Conservation (phyloP, 768 basidiomycete species). For the Mycena rebaudengoi region DNA sequence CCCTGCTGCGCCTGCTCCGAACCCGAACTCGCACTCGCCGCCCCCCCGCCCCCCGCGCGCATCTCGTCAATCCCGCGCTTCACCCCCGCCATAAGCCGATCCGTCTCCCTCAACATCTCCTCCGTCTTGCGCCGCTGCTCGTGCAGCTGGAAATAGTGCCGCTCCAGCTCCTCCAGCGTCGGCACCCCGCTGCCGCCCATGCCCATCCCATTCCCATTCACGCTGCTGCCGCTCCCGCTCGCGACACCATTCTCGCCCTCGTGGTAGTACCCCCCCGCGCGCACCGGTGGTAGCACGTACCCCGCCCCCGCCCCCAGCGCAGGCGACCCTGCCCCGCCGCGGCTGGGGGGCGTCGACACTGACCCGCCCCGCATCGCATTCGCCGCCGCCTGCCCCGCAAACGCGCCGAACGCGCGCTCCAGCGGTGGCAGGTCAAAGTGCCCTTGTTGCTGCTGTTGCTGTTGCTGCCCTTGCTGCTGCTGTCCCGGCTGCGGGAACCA, state of each 20-base stretch:
- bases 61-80: slow-evolving; percentile 83
- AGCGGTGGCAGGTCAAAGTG: slow-evolving; percentile 40
- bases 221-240: slow-evolving; percentile 15
- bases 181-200: slow-evolving; percentile 46
- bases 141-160: slow-evolving; percentile 72
- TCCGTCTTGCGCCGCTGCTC: slow-evolving; percentile 72
- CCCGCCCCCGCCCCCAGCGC: slow-evolving; percentile 2
- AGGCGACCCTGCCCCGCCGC: slow-evolving; percentile 21
- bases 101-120: slow-evolving; percentile 80
- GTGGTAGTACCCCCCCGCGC: slow-evolving; percentile 6
- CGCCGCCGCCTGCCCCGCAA: neutral
- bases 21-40: no score
- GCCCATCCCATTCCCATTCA: slow-evolving; percentile 33
- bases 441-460: no score
- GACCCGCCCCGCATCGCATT: slow-evolving; percentile 40
- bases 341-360: slow-evolving; percentile 17
- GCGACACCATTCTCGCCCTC: slow-evolving; percentile 28
- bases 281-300: slow-evolving; percentile 18
- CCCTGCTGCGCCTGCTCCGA: no score
- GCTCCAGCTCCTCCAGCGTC: slow-evolving; percentile 69
- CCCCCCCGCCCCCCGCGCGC: slow-evolving; percentile 41
- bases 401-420: slow-evolving; percentile 19
- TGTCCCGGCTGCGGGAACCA: slow-evolving; percentile 35
- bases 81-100: slow-evolving; percentile 74
- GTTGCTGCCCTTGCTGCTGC: no score